These are phyloP conservation scores for Lasiosphaeria ovina DNA, from an alignment of 495 filamentous ascomycete genomes.

Conservation along the genomic window DNA sequence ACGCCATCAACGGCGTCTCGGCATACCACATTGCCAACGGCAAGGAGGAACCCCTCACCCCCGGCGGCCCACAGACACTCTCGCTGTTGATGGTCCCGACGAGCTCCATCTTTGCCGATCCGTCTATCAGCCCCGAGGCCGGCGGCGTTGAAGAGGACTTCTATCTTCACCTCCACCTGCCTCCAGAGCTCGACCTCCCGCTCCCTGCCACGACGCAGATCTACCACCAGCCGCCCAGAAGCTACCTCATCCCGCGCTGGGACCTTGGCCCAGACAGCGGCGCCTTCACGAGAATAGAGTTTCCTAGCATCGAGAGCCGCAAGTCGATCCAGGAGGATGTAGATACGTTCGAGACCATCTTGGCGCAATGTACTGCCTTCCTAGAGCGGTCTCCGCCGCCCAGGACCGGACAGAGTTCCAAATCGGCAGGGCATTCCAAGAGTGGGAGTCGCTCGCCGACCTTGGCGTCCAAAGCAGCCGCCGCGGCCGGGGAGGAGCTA, in stretches of 20 bases:
- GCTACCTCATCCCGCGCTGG: constrained; percentile 92
- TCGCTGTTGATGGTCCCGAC: constrained; percentile 94
- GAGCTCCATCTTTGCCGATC: constrained; percentile 64
- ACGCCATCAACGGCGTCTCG: constrained; percentile 77
- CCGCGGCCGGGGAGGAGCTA: constrained; percentile 41
- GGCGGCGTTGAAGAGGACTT: constrained; percentile 80
- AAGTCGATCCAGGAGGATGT: constrained; percentile 84
- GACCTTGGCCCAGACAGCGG: constrained; percentile 82
- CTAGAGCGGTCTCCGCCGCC: constrained; percentile 71
- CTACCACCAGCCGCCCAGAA: constrained; percentile 84
- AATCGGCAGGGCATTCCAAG: constrained; percentile 14
- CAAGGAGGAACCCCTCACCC: constrained; percentile 75
- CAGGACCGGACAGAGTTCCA: constrained; percentile 29
- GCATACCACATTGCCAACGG: constrained; percentile 89
- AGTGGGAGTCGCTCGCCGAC: constrained; percentile 52
- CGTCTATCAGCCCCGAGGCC: constrained; percentile 53
- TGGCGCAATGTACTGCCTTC: constrained; percentile 94
- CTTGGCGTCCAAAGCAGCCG: constrained; percentile 35
- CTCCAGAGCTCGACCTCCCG: constrained; percentile 88
- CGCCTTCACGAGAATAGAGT: constrained; percentile 88
- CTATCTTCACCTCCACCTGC: constrained; percentile 89
- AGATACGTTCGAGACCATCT: constrained; percentile 94
- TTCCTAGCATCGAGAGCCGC: constrained; percentile 67
- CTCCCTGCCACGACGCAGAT: constrained; percentile 92
- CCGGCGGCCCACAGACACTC: constrained; percentile 81